Evolutionary conservation across 176 grass and related monocot species (phyloP).

Genomic region (Lolium multiflorum): DNA sequence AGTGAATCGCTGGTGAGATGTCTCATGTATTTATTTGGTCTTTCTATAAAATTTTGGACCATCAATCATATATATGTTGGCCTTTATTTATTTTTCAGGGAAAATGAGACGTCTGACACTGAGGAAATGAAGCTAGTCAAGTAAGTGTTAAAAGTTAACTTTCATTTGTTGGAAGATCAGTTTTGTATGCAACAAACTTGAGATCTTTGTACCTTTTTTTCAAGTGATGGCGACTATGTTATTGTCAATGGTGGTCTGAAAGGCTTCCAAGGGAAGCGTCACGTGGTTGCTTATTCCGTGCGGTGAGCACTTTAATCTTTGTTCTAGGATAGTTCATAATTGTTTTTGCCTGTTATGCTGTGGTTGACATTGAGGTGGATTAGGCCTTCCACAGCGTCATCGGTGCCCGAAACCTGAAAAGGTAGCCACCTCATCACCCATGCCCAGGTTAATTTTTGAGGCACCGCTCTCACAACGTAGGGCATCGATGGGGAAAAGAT

Average conservation of each 20-base stretch:
- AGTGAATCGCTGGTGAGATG: slow-evolving; percentile 78
- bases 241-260: slow-evolving; percentile 80
- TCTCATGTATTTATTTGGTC: slow-evolving; percentile 9
- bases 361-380: background rate
- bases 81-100: slow-evolving; percentile 56
- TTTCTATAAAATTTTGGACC: background rate
- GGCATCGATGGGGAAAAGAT: too few relatives aligned
- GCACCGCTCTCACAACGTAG: too few relatives aligned
- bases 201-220: slow-evolving; percentile 33
- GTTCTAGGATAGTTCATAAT: background rate
- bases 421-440: too few relatives aligned
- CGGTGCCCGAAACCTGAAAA: too few relatives aligned
- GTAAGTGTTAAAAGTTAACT: slow-evolving; percentile 37
- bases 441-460: too few relatives aligned
- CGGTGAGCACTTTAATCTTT: slow-evolving; percentile 58
- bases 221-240: slow-evolving; percentile 79
- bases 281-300: slow-evolving; percentile 73
- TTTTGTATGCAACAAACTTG: slow-evolving; percentile 7
- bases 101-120: slow-evolving; percentile 65
- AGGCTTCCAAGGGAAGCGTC: slow-evolving; percentile 88
- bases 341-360: background rate
- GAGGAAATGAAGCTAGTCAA: slow-evolving; percentile 72
- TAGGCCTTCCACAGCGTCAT: background rate
- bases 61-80: background rate
- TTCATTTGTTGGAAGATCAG: slow-evolving; percentile 10